A percentile compares a stretch with the other conserved stretches of the same genome.
These are phyloP conservation scores for Naegleria fowleri DNA, from an alignment of 208 protist species.

Conservation along the genomic window DNA sequence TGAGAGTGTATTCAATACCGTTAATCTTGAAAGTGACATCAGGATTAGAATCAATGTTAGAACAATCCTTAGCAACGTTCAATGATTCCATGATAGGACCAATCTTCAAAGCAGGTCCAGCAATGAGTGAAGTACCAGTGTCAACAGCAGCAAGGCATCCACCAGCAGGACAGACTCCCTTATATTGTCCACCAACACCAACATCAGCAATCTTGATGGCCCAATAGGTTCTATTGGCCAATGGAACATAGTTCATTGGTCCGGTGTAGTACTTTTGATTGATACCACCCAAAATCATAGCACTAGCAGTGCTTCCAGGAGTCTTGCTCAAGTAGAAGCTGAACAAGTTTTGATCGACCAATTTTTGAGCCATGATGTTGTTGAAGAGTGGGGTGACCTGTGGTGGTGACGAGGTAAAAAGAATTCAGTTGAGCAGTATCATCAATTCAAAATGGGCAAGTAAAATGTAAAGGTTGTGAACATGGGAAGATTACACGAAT, in stretches of 20 bases:
- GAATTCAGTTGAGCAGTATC: too few species aligned
- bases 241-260: slow-evolving; percentile 63
- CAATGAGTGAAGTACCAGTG: slow-evolving; percentile 86
- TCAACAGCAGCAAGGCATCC: slow-evolving; percentile 62
- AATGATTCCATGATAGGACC: slow-evolving; percentile 43
- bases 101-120: slow-evolving; percentile 61
- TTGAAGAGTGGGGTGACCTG: slow-evolving; percentile 32
- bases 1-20: slow-evolving; percentile 60
- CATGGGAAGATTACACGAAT: too few species aligned
- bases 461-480: too few species aligned
- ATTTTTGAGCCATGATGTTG: slow-evolving; percentile 48
- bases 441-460: too few species aligned
- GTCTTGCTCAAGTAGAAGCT: slow-evolving; percentile 41
- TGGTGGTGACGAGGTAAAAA: too few species aligned
- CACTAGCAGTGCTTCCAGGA: slow-evolving; percentile 32
- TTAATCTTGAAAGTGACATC: slow-evolving; percentile 58
- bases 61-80: slow-evolving; percentile 54
- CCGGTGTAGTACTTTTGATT: slow-evolving; percentile 64
- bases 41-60: slow-evolving; percentile 54
- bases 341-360: slow-evolving; percentile 51
- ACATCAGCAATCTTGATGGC: slow-evolving; percentile 57
- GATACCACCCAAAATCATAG: slow-evolving; percentile 68
- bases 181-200: slow-evolving; percentile 48
- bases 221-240: slow-evolving; percentile 83
- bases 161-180: slow-evolving; percentile 41